Conservation (phyloP, 2,329 filamentous ascomycete species). For the Ophiostoma australiae region DNA sequence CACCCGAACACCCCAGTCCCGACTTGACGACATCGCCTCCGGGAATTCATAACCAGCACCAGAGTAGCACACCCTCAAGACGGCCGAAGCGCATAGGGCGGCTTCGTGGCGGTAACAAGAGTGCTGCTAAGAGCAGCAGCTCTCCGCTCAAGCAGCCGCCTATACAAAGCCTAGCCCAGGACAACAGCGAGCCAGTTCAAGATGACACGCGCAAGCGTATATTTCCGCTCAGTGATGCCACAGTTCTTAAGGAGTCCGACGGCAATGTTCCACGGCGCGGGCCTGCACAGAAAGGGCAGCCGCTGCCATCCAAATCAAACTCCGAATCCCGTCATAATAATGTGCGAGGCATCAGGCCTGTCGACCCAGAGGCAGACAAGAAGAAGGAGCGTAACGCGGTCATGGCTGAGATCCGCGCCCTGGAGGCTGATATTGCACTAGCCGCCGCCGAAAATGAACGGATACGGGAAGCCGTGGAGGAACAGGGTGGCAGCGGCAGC, state of each 20-base stretch:
- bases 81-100: constrained; percentile 37
- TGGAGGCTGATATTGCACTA: constrained; percentile 56
- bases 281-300: background rate
- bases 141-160: constrained; percentile 49
- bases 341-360: constrained; percentile 41
- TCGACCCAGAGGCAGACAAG: constrained; percentile 46
- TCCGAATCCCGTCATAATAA: background rate
- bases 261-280: constrained; percentile 6
- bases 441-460: constrained; percentile 56
- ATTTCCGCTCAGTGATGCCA: background rate
- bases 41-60: constrained; percentile 48
- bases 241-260: background rate
- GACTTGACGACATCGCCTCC: constrained; percentile 51
- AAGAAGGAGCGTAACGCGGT: constrained; percentile 50
- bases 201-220: background rate
- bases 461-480: constrained; percentile 34
- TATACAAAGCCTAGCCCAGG: constrained; percentile 7
- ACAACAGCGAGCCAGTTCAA: background rate
- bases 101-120: background rate
- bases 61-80: constrained; percentile 47
- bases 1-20: constrained; percentile 49
- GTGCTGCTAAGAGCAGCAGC: constrained; percentile 37
- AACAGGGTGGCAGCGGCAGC: background rate
- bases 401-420: constrained; percentile 48
- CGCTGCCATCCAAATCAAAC: background rate